These are phyloP conservation scores for Candida fluviatilis DNA, from an alignment of 805 yeast genomes.

Conservation along the genomic window DNA sequence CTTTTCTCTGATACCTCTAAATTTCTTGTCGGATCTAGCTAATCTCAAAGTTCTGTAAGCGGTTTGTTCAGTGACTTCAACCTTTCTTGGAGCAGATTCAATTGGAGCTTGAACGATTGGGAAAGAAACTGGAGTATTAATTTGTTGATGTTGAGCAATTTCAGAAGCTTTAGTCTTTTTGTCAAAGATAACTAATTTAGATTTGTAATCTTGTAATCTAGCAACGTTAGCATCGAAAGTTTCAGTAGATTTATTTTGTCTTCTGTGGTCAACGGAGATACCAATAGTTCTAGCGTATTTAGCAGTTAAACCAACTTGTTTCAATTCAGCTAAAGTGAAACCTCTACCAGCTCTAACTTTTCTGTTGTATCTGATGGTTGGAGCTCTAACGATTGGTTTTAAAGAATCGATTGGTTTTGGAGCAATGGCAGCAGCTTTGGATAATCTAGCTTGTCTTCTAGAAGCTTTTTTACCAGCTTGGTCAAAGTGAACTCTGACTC, in stretches of 20 bases:
- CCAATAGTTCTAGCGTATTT: conserved; percentile 98
- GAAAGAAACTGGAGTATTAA: conserved; percentile 75
- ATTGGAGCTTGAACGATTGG: conserved; percentile 80
- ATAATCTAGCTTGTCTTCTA: conserved; percentile 91
- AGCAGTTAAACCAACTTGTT: conserved; percentile 89
- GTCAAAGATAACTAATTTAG: conserved; percentile 95
- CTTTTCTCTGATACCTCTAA: conserved; percentile 96
- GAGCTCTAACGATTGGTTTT: conserved; percentile 98
- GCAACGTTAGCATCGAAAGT: conserved; percentile 91
- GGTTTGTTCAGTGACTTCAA: conserved; percentile 60
- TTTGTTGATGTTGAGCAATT: conserved; percentile 61
- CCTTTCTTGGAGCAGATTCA: conserved; percentile 85
- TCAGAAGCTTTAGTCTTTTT: conserved; percentile 76
- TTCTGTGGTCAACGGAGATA: conserved; percentile 99
- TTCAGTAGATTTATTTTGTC: conserved; percentile 97
- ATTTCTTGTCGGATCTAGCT: conserved; percentile 92
- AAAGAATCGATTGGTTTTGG: conserved; percentile 96
- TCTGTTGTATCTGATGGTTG: conserved; percentile 98
- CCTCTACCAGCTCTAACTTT: conserved; percentile 99
- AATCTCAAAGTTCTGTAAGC: conserved; percentile 95
- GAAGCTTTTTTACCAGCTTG: conserved; percentile 99
- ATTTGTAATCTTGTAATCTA: conserved; percentile 94
- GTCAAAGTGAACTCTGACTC: conserved; percentile 99
- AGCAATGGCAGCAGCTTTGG: conserved; percentile 91
- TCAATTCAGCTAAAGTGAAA: conserved; percentile 95